phyloP scores from a whole-genome alignment of 257 asterid genomes.

The Thymus quinquecostatus region DNA sequence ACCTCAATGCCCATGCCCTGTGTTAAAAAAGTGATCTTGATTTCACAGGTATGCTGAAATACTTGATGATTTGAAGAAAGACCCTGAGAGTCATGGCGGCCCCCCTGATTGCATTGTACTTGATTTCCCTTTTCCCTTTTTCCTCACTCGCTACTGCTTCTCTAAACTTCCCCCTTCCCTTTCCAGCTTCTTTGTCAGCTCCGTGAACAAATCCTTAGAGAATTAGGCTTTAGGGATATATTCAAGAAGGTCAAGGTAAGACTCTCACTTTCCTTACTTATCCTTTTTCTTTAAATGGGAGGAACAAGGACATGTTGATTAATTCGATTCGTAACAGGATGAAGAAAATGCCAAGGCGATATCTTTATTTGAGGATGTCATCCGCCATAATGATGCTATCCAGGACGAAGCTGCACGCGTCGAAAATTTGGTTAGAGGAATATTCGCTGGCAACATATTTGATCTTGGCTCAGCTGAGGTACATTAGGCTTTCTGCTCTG shows the following conservation, averaged over 20 bases:
- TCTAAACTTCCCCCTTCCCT: neutral
- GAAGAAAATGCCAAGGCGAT: conserved; percentile 96
- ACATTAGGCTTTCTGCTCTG: conserved; percentile 29
- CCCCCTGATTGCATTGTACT: conserved; percentile 92
- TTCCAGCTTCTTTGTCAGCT: conserved; percentile 86
- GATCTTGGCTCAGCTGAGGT: conserved; percentile 99
- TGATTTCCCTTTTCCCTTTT: conserved; percentile 6
- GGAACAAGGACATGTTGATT: conserved; percentile 20
- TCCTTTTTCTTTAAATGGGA: conserved; percentile 1
- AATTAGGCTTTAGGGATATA: conserved; percentile 88
- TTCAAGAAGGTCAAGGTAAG: conserved; percentile 89
- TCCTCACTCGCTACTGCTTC: conserved; percentile 7
- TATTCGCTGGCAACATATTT: conserved; percentile 96
- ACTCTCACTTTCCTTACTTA: conserved; percentile 2
- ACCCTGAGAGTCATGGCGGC: conserved; percentile 93
- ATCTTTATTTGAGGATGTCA: conserved; percentile 77
- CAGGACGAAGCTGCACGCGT: conserved; percentile 68
- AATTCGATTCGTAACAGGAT: conserved; percentile 50
- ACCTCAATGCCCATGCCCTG: too few relatives aligned
- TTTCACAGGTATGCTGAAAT: conserved; percentile 69
- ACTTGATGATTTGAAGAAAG: conserved; percentile 83
- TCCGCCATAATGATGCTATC: conserved; percentile 72
- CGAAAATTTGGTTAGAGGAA: conserved; percentile 83
- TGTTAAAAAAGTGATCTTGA: neutral
- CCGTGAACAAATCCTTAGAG: conserved; percentile 90